phyloP scores from a whole-genome alignment of 768 basidiomycete species.

The Boletus sp. region DNA sequence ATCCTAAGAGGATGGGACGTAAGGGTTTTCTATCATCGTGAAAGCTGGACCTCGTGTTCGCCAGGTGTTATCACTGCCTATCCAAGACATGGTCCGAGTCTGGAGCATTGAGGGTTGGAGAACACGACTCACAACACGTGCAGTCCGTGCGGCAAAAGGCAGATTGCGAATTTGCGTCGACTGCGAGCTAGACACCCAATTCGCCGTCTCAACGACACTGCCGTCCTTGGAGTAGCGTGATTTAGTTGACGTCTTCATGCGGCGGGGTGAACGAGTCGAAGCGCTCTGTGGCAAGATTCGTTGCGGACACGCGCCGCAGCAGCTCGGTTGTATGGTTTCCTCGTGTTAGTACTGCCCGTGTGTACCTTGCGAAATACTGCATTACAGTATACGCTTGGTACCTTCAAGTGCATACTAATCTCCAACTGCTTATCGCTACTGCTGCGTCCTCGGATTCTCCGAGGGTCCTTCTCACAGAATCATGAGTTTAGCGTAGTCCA shows the following conservation, averaged over 20 bases:
- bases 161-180: background rate
- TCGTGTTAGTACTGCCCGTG: background rate
- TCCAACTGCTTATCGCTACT: no score
- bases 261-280: background rate
- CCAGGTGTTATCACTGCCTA: slow-evolving; percentile 32
- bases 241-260: background rate
- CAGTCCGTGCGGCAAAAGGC: slow-evolving; percentile 7
- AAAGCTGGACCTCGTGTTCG: slow-evolving; percentile 26
- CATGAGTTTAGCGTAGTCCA: background rate
- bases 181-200: background rate
- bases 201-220: background rate
- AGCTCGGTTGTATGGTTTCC: background rate
- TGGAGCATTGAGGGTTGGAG: slow-evolving; percentile 4
- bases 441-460: background rate
- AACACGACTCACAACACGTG: slow-evolving; percentile 26
- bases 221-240: background rate
- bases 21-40: slow-evolving; percentile 28
- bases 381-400: background rate
- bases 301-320: background rate
- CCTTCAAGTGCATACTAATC: background rate
- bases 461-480: background rate
- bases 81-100: slow-evolving; percentile 13
- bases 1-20: background rate
- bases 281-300: background rate
- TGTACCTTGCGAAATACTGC: background rate